phyloP scores from a whole-genome alignment of 257 asterid species.

The Primulina eburnea region DNA sequence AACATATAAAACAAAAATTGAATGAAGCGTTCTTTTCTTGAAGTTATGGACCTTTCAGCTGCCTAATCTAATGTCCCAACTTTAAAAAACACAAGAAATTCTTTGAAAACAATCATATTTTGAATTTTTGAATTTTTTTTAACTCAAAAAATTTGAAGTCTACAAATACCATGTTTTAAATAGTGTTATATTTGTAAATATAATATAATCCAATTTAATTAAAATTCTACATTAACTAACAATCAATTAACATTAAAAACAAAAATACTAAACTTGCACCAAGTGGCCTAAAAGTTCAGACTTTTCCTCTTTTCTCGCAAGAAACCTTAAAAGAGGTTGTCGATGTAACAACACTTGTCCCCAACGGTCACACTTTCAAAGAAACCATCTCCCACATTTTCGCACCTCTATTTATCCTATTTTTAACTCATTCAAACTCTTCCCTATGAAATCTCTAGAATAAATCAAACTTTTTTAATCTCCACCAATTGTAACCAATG shows the following conservation, averaged over 20 bases:
- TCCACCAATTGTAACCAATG: background rate
- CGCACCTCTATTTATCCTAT: slow-evolving; percentile 32
- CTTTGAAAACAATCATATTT: background rate
- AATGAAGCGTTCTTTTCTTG: background rate
- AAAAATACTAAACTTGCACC: slow-evolving; percentile 1
- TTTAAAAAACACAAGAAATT: too few relatives aligned
- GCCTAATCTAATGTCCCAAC: too few relatives aligned
- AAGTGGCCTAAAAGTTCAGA: slow-evolving; percentile 32
- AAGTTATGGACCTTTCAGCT: background rate
- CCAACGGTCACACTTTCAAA: slow-evolving; percentile 28
- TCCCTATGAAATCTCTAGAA: slow-evolving; percentile 11
- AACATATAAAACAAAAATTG: too few relatives aligned
- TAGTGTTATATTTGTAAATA: too few relatives aligned
- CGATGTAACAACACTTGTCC: slow-evolving; percentile 25
- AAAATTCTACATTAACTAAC: background rate
- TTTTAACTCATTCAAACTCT: slow-evolving; percentile 51
- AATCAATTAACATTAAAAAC: background rate
- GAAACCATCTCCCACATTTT: slow-evolving; percentile 39
- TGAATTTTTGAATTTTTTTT: too few relatives aligned
- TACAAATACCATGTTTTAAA: too few relatives aligned
- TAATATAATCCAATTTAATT: background rate
- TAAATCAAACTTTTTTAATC: background rate
- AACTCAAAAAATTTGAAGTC: too few relatives aligned
- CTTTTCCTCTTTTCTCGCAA: slow-evolving; percentile 21
- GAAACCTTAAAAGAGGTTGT: slow-evolving; percentile 25